These are phyloP conservation scores for Pulveroboletus sp. DNA, from an alignment of 768 basidiomycete species.

Conservation along the genomic window DNA sequence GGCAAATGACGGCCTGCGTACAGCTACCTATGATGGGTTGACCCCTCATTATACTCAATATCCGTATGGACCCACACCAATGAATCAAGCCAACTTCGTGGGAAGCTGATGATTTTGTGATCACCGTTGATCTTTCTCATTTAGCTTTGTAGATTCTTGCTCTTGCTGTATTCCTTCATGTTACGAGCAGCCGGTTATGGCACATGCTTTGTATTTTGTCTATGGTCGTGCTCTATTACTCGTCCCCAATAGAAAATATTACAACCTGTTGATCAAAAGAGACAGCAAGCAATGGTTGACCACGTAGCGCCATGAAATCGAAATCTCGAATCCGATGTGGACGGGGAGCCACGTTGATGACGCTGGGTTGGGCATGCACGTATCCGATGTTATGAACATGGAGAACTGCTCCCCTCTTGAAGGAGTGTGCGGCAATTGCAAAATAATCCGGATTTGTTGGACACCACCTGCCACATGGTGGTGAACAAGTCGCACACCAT, in stretches of 20 bases:
- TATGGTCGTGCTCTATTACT: slow-evolving; percentile 32
- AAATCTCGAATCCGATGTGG: slow-evolving; percentile 71
- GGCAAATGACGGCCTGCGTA: slow-evolving; percentile 25
- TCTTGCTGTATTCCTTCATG: slow-evolving; percentile 5
- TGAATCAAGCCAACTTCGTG: slow-evolving; percentile 23
- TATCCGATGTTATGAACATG: slow-evolving; percentile 68
- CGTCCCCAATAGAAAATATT: slow-evolving; percentile 63
- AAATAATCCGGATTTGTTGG: slow-evolving; percentile 73
- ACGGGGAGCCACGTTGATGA: slow-evolving; percentile 52
- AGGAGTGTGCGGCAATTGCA: slow-evolving; percentile 63
- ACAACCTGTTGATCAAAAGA: slow-evolving; percentile 58
- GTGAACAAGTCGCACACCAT: not conserved
- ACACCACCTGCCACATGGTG: slow-evolving; percentile 60
- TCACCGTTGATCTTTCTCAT: not conserved
- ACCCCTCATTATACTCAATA: slow-evolving; percentile 32
- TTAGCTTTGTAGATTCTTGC: slow-evolving; percentile 5
- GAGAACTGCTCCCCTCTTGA: slow-evolving; percentile 59
- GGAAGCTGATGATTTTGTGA: slow-evolving; percentile 12
- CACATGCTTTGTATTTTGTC: slow-evolving; percentile 19
- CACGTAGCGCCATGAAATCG: slow-evolving; percentile 62
- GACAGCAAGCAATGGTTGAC: slow-evolving; percentile 64
- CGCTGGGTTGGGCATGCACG: slow-evolving; percentile 58
- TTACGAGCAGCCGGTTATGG: slow-evolving; percentile 15
- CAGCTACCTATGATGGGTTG: slow-evolving; percentile 32
- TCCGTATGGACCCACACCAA: slow-evolving; percentile 28